phyloP scores from a whole-genome alignment of 129 eudicot genomes.

The Helianthus tuberosus region DNA sequence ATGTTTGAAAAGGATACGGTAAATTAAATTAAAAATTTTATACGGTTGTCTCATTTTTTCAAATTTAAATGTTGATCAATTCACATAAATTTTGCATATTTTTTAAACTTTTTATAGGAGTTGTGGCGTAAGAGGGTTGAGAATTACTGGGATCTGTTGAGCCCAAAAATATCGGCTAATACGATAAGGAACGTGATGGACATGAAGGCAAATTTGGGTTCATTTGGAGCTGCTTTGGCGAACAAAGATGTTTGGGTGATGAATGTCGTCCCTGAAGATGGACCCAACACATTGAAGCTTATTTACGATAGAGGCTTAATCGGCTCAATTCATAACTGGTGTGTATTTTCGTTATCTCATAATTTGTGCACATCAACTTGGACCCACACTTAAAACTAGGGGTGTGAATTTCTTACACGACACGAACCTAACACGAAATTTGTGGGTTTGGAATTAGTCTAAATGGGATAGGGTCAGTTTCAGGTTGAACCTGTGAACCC shows the following conservation, averaged over 20 bases:
- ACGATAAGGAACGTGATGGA: conserved; percentile 95
- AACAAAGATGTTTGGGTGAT: conserved; percentile 95
- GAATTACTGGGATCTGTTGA: conserved; percentile 79
- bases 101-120: conserved; percentile 46
- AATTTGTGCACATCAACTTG: not conserved
- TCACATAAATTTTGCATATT: not conserved
- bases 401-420: too few relatives aligned
- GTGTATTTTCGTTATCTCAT: conserved; percentile 26
- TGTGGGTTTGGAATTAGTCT: too few relatives aligned
- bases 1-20: conserved; percentile 93
- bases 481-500: too few relatives aligned
- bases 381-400: not conserved
- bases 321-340: conserved; percentile 92
- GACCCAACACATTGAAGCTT: conserved; percentile 91
- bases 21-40: conserved; percentile 20
- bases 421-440: too few relatives aligned
- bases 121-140: conserved; percentile 87
- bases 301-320: conserved; percentile 92
- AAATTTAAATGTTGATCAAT: not conserved
- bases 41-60: not conserved
- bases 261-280: conserved; percentile 95
- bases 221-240: conserved; percentile 96
- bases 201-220: conserved; percentile 95
- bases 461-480: too few relatives aligned
- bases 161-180: conserved; percentile 76